Evolutionary conservation across 805 yeast genomes (phyloP).

Genomic region (Lipomyces sp.): DNA sequence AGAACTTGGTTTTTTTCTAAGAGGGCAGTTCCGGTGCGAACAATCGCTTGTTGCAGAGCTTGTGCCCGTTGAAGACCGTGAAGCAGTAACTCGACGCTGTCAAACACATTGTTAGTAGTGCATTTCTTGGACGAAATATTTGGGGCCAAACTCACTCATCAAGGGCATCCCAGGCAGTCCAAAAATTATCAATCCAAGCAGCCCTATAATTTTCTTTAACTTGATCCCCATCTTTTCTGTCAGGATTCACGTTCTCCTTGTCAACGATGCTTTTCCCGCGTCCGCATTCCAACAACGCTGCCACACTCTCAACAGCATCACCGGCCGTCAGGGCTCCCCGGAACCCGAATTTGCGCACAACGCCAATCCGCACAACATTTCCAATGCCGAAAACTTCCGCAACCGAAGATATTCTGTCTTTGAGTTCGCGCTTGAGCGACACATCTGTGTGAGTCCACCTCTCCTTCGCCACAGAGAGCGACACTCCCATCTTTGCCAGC

Average conservation of each 20-base stretch:
- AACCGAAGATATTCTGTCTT: constrained; percentile 69
- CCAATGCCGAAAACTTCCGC: constrained; percentile 78
- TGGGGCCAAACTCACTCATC: constrained; percentile 43
- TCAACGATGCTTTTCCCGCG: constrained; percentile 29
- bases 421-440: constrained; percentile 72
- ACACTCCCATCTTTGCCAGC: constrained; percentile 96
- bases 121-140: background rate
- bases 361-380: constrained; percentile 83
- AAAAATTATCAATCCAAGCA: constrained; percentile 75
- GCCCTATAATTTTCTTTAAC: constrained; percentile 33
- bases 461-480: constrained; percentile 85
- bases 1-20: constrained; percentile 81
- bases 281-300: constrained; percentile 73
- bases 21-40: constrained; percentile 86
- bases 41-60: constrained; percentile 76
- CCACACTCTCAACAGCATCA: constrained; percentile 87
- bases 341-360: constrained; percentile 82
- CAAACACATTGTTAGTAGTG: background rate
- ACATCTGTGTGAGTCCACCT: constrained; percentile 91
- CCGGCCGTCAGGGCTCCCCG: constrained; percentile 87
- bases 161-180: constrained; percentile 70
- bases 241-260: constrained; percentile 42
- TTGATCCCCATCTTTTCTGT: constrained; percentile 12
- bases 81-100: constrained; percentile 55
- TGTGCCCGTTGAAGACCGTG: constrained; percentile 88